Base-by-base conservation (phyloP, 306 rosid species). In the Erythrophleum fordii region DNA sequence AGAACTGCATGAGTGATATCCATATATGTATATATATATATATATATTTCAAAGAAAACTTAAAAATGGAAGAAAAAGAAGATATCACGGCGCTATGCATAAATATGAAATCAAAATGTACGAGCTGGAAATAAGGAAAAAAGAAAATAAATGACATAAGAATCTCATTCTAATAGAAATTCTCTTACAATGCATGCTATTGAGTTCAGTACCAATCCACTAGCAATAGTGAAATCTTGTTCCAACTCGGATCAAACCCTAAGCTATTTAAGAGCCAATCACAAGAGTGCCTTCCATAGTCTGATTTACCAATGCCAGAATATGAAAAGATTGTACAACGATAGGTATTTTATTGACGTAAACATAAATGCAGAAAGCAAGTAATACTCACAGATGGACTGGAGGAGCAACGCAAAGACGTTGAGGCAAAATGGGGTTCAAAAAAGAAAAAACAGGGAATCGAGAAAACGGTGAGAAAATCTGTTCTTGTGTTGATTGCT, bases 231-330 rank as follows among this genome's bases (percentile, higher is more conserved):
- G 48, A 44, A 25, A 69, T 13, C 56, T 23, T 7, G n/a, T 44
- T 39, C 41, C 26, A 69, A 69, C 23, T 25, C 41, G 17, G 22
- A 44, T 69, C 58, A 69, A 70, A 70, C 59, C 75, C 59, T 46
- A 46, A 46, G 17, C 3, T 49, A 70, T 17, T 46, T 11, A 42
- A 1, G 56, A 69, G 26, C 55, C 17, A 69, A 69, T 14, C 28
- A 25, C 35, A 59, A 59, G 67, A 26, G n/a, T 11, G 67, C 16
- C 7, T 42, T 16, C 48, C 59, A 46, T 13, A 5, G 25, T 26
- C 75, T 46, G 14, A 42, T 20, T 70, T 26, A 46, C 51, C 41
- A 46, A 46, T 26, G 42, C 59, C 59, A 12, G 7, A 59, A 25
- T 25, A 55, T 2, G 29, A 59, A 26, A 59, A 26, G 37, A 60